phyloP scores from a whole-genome alignment of 352 stramenopile genomes.

The Phytophthora parvispora region DNA sequence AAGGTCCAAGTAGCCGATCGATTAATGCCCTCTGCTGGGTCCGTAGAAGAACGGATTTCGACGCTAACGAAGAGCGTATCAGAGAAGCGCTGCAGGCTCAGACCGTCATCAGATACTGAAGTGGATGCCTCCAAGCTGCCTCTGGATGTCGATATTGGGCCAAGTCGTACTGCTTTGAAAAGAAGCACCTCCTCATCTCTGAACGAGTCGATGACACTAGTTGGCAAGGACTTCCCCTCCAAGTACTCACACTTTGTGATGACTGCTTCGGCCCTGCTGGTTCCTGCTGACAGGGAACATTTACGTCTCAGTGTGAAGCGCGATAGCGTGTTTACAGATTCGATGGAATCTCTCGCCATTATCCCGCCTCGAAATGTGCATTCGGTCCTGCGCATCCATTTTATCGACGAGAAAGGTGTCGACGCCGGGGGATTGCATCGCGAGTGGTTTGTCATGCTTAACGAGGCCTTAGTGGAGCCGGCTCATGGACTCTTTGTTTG shows the following conservation, averaged over 20 bases:
- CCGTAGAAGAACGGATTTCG: constrained; percentile 23
- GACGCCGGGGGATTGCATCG: constrained; percentile 75
- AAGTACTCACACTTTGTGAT: constrained; percentile 48
- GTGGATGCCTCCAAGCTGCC: constrained; percentile 18
- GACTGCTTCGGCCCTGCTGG: constrained; percentile 14
- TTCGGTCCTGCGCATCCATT: constrained; percentile 57
- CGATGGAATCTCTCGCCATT: constrained; percentile 40
- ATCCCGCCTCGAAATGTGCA: constrained; percentile 31
- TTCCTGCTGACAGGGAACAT: constrained; percentile 30
- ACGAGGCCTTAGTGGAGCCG: constrained; percentile 36
- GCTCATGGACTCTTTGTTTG: constrained; percentile 33
- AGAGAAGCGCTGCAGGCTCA: constrained; percentile 1
- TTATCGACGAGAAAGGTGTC: constrained; percentile 64
- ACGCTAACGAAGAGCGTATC: background rate
- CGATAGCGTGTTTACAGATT: constrained; percentile 36
- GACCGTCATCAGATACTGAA: background rate
- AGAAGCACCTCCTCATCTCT: constrained; percentile 1
- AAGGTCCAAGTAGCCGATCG: too few species aligned
- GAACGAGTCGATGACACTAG: constrained; percentile 16
- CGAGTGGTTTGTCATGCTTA: constrained; percentile 81
- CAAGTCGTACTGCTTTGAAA: background rate
- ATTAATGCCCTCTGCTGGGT: constrained; percentile 9
- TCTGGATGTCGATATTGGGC: constrained; percentile 8
- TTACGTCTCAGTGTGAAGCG: constrained; percentile 38
- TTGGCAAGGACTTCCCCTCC: constrained; percentile 32